Evolutionary conservation across 2,329 filamentous ascomycete genomes (phyloP).

Genomic region (Penicillium brevicompactum): DNA sequence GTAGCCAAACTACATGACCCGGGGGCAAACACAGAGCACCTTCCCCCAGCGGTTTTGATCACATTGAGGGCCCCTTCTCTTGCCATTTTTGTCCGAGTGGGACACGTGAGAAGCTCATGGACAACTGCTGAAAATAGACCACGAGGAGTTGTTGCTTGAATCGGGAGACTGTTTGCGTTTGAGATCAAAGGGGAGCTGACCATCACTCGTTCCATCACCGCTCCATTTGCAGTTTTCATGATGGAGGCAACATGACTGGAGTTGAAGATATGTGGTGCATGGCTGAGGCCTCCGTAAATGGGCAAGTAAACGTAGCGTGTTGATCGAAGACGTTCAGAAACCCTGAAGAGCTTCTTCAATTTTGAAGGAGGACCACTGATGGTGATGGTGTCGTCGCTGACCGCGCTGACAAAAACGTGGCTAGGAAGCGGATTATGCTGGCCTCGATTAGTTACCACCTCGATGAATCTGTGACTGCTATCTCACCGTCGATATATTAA

Average conservation of each 20-base stretch:
- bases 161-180: neutral
- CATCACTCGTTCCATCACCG: neutral
- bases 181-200: neutral
- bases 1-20: neutral
- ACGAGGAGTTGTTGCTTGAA: neutral
- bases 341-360: slow-evolving; percentile 24
- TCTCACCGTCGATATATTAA: neutral
- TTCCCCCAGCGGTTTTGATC: neutral
- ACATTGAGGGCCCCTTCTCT: neutral
- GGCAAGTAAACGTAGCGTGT: slow-evolving; percentile 24
- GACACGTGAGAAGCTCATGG: neutral
- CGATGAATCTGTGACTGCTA: too few species aligned
- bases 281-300: slow-evolving; percentile 33
- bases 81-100: too few species aligned
- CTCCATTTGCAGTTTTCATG: neutral
- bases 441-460: neutral
- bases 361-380: slow-evolving; percentile 31
- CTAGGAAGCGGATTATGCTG: neutral
- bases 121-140: neutral
- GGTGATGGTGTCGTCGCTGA: slow-evolving; percentile 21
- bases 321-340: slow-evolving; percentile 24
- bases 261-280: slow-evolving; percentile 52
- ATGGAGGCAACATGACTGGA: slow-evolving; percentile 14
- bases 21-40: neutral
- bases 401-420: slow-evolving; percentile 19